Base-by-base conservation (phyloP, 2,329 filamentous ascomycete species). In the Diplodia sapinea region DNA sequence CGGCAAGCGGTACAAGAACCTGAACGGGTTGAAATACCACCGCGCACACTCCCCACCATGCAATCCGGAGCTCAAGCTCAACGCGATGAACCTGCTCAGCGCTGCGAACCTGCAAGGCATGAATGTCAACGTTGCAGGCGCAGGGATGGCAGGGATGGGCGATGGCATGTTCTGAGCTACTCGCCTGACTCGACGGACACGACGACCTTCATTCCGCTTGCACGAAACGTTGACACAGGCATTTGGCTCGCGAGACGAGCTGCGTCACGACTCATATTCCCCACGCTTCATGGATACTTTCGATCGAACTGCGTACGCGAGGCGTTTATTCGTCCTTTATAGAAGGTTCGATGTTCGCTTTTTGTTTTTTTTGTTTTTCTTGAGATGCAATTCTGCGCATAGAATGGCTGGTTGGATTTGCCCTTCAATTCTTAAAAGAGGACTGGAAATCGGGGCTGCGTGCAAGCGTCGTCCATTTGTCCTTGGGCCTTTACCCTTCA, bases 1-100 rank as follows among this genome's bases (percentile, higher is more conserved):
- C 77, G 94, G 94, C 74, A 99, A 99, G 84, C 91, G 95, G 64
- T 99, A 99, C 83, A 99, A 99, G 88, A 99, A 99, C 77, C 81
- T 99, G 69, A 99, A 99, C 80, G 95, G 95, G 7, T 87, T 99
- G 70, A 99, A 99, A 88, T 99, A 99, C 77, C 88, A 91, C 75
- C 77, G 82, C 68, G 79, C 84, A 72, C 81, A 97, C 78, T 95
- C 93, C 13, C 90, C 93, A 29, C 91, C 91, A 65, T 97, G 94
- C 82, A 96, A 96, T 75, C 93, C 93, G 0, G 93, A 97, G 70
- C 87, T 90, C 70, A 86, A 88, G 74, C 77, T 87, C 65, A 82
- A 83, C 56, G 76, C 76, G 65, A 73, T 78, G 70, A 65, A 72
- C 72, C 36, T 75, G 40, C 68, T 73, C 5, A 77, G 75, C 20